Percentiles rank a stretch among this genome's conserved stretches.
phyloP scores from a whole-genome alignment of 306 rosid species.

The Trifolium pratense region DNA sequence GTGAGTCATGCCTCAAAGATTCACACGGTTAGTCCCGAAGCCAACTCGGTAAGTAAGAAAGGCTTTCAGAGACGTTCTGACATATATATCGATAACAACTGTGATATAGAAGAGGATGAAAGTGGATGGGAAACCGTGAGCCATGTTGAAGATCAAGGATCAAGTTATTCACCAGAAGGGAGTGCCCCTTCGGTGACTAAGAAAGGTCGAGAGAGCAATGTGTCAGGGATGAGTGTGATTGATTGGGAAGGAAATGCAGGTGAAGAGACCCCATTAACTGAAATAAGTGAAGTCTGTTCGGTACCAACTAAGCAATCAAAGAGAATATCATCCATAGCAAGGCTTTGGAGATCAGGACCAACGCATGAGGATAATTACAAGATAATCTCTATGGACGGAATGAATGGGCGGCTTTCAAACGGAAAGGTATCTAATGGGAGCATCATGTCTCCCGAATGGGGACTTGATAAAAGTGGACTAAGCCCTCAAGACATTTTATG shows the following conservation, averaged over 20 bases:
- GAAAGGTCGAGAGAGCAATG: slow-evolving; percentile 60
- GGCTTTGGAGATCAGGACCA: slow-evolving; percentile 82
- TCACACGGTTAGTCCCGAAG: slow-evolving; percentile 74
- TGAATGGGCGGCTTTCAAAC: slow-evolving; percentile 74
- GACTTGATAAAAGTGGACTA: slow-evolving; percentile 55
- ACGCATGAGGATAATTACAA: slow-evolving; percentile 70
- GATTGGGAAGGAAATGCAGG: slow-evolving; percentile 78
- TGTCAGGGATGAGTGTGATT: slow-evolving; percentile 62
- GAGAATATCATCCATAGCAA: slow-evolving; percentile 75
- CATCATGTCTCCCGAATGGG: slow-evolving; percentile 68
- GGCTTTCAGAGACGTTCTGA: slow-evolving; percentile 54
- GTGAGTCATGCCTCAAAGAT: slow-evolving; percentile 70
- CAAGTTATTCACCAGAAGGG: slow-evolving; percentile 80
- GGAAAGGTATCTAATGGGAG: slow-evolving; percentile 71
- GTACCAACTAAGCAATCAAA: slow-evolving; percentile 66
- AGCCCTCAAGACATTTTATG: slow-evolving; percentile 75
- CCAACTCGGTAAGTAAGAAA: slow-evolving; percentile 48
- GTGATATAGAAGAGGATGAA: slow-evolving; percentile 82
- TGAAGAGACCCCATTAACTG: slow-evolving; percentile 68
- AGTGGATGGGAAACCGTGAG: slow-evolving; percentile 99
- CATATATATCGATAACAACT: slow-evolving; percentile 56
- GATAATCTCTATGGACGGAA: slow-evolving; percentile 70
- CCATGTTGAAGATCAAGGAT: slow-evolving; percentile 88
- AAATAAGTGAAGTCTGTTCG: slow-evolving; percentile 74
- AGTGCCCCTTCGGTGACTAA: slow-evolving; percentile 66